phyloP scores from a whole-genome alignment of 805 yeast species.

The Monosporozyma siamensis region DNA sequence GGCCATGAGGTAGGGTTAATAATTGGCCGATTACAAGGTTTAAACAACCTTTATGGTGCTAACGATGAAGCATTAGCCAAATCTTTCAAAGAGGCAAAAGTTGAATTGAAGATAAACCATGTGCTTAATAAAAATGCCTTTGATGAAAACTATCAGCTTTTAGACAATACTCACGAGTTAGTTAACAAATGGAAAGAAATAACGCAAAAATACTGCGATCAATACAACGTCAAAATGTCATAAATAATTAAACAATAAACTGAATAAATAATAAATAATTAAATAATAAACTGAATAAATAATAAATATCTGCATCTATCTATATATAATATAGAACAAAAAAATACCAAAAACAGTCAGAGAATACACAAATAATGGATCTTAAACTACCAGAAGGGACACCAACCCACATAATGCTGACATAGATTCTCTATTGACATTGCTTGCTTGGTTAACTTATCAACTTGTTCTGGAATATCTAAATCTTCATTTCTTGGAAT shows the following conservation, averaged over 20 bases:
- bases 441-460: conserved; percentile 87
- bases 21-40: conserved; percentile 41
- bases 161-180: conserved; percentile 30
- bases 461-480: conserved; percentile 84
- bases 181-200: conserved; percentile 39
- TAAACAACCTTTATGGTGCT: conserved; percentile 16
- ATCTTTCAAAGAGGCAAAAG: conserved; percentile 33
- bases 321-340: no score
- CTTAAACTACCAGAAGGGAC: conserved; percentile 99
- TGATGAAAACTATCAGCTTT: conserved; percentile 37
- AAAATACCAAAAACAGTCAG: no score
- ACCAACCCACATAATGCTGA: conserved; percentile 98
- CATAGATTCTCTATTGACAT: conserved; percentile 92
- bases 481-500: conserved; percentile 62
- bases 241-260: conserved; percentile 8
- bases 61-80: conserved; percentile 12
- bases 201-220: conserved; percentile 12
- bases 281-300: neutral
- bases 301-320: neutral
- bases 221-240: conserved; percentile 9
- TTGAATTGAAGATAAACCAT: conserved; percentile 49
- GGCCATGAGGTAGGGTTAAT: conserved; percentile 61
- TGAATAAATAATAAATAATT: neutral
- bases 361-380: no score
- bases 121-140: conserved; percentile 50